Base-by-base conservation (phyloP, 2,329 filamentous ascomycete species). In the Sarocladiaceae sp. region DNA sequence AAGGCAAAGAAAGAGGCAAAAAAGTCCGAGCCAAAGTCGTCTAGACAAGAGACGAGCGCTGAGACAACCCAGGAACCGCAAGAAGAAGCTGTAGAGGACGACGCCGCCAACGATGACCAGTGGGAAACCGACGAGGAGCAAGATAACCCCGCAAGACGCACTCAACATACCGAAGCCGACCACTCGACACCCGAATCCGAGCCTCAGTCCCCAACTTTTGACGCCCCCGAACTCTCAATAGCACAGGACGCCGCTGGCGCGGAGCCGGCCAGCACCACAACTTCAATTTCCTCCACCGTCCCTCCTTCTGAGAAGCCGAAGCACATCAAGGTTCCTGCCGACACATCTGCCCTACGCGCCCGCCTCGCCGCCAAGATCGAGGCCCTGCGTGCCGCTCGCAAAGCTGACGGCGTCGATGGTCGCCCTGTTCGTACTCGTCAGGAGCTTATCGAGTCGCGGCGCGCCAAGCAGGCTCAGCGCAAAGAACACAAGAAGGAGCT, bases 401-500 rank as follows among this genome's bases (percentile, higher is more conserved):
- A 95, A 63, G 90, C 91, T 5, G 88, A 94, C 54, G 88, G 85
- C 5, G 74, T 82, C 1, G 82, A 94, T 54, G 88, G 88, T 48
- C 83, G 85, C 56, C 63, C 63, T 13, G 87, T 91, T 46, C 82
- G 85, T 51, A 95, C 88, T 48, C 80, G 93, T 49, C 85, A 95
- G 65, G 90, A 97, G 60, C 76, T 98, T 11, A 88, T 98, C 55
- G 93, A 97, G 64, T 79, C 87, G 34, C 80, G 93, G 33, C 80
- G 93, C 50, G 81, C 82, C 59, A 96, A 95, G 68, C 86, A 95
- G 61, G 84, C 88, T 48, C 81, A 89, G 62, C 81, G 88, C 50
- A 91, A 90, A 61, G 82, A 82, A 18, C 85, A 91, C 57, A 97
- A 95, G 70, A 93, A 95, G 65, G 86, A 91, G 57, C 69, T 89